A percentile compares a stretch with the other conserved stretches of the same genome.
Conservation (phyloP, 441 rosid species). For the Daphne laureola region DNA sequence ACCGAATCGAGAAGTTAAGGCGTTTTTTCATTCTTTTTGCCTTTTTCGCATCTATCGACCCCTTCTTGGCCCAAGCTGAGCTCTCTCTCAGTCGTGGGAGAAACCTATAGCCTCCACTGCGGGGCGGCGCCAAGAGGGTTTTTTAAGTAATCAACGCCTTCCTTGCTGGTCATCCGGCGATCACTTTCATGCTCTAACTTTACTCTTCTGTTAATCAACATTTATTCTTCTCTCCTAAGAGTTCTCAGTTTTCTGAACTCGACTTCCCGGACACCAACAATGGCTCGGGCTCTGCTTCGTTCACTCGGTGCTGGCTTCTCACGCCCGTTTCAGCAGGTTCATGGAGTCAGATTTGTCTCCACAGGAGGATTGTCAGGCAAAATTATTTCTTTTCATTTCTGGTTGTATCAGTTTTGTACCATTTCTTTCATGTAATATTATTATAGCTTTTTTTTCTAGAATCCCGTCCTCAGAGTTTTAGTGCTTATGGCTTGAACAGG, state of each 20-base stretch:
- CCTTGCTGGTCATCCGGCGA: too few relatives aligned
- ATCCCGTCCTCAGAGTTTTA: not conserved
- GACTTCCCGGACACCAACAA: not conserved
- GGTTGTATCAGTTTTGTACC: too few relatives aligned
- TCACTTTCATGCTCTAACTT: not conserved
- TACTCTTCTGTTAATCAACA: not conserved
- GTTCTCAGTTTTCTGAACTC: not conserved
- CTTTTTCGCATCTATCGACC: too few relatives aligned
- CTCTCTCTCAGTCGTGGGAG: too few relatives aligned
- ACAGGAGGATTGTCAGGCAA: slow-evolving; percentile 1
- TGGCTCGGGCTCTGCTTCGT: slow-evolving; percentile 8
- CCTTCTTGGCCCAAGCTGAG: too few relatives aligned
- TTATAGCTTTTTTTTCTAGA: not conserved
- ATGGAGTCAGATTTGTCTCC: slow-evolving; percentile 6
- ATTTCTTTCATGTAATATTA: too few relatives aligned
- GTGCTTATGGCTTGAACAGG: slow-evolving; percentile 7
- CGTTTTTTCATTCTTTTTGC: too few relatives aligned
- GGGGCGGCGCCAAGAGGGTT: too few relatives aligned
- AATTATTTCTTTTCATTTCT: not conserved
- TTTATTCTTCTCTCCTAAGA: not conserved
- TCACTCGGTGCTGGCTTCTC: slow-evolving; percentile 4
- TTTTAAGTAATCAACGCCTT: too few relatives aligned
- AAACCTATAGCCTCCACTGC: too few relatives aligned
- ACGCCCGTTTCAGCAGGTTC: slow-evolving; percentile 4
- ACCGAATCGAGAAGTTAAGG: too few relatives aligned